Evolutionary conservation across 345 rosid species (phyloP).

Genomic region (Litchi chinensis): DNA sequence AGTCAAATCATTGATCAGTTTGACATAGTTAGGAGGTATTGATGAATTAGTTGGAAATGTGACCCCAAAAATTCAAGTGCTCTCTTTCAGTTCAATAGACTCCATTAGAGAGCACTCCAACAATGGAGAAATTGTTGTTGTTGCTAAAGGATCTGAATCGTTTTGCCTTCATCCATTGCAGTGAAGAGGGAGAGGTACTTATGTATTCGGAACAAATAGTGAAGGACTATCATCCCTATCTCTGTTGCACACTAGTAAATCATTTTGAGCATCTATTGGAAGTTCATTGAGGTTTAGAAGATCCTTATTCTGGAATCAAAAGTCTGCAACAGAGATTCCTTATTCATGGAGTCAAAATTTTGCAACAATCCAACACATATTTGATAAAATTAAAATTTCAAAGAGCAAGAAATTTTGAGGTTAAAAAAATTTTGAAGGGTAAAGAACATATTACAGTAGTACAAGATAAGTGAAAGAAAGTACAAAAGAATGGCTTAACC

Average conservation of each 20-base stretch:
- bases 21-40: slow-evolving; percentile 45
- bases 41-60: slow-evolving; percentile 28
- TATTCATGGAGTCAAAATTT: slow-evolving; percentile 34
- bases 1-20: slow-evolving; percentile 56
- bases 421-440: not conserved
- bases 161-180: slow-evolving; percentile 71
- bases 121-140: slow-evolving; percentile 48
- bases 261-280: slow-evolving; percentile 31
- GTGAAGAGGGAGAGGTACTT: slow-evolving; percentile 58
- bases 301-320: slow-evolving; percentile 26
- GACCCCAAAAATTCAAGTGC: slow-evolving; percentile 24
- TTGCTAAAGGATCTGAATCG: slow-evolving; percentile 48
- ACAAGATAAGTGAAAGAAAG: no score
- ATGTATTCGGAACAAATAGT: no score
- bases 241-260: no score
- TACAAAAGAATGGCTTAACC: no score
- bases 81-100: slow-evolving; percentile 45
- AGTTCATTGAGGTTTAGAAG: slow-evolving; percentile 33
- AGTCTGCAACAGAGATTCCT: slow-evolving; percentile 40
- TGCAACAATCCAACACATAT: slow-evolving; percentile 28
- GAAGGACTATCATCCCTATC: no score
- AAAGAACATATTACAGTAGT: not conserved
- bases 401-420: not conserved
- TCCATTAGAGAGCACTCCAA: slow-evolving; percentile 79
- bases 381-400: not conserved